Conservation (phyloP, 768 basidiomycete genomes). For the Leccinum disarticulatum region DNA sequence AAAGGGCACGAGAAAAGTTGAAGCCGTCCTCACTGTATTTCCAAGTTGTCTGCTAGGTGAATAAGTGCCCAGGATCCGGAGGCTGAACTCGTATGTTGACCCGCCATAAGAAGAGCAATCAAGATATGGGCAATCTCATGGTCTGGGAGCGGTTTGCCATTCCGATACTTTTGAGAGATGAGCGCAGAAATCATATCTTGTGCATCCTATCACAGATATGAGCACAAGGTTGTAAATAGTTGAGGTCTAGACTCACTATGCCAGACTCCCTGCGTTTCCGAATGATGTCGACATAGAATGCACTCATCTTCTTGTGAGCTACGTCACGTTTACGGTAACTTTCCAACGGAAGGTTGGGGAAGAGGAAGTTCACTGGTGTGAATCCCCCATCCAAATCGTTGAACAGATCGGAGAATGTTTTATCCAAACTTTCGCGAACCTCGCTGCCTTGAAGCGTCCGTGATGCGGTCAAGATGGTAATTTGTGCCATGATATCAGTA, state of each 20-base stretch:
- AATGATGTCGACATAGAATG: conserved; percentile 90
- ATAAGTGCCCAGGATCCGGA: conserved; percentile 89
- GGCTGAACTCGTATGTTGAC: conserved; percentile 96
- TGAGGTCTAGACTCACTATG: conserved; percentile 34
- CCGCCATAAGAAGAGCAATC: conserved; percentile 99
- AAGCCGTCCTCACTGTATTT: conserved; percentile 60
- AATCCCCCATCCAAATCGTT: conserved; percentile 94
- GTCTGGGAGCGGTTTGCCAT: conserved; percentile 74
- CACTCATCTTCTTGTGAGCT: conserved; percentile 91
- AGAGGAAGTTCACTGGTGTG: conserved; percentile 93
- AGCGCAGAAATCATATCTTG: conserved; percentile 93
- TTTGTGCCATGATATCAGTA: conserved; percentile 72
- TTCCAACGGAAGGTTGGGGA: conserved; percentile 88
- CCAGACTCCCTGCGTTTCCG: conserved; percentile 58
- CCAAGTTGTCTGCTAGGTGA: conserved; percentile 75
- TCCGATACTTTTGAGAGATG: conserved; percentile 78
- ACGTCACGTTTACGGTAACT: conserved; percentile 86
- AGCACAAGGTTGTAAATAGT: background rate
- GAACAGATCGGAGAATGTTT: conserved; percentile 81
- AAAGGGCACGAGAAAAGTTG: background rate
- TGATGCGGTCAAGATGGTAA: conserved; percentile 93
- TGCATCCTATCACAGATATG: conserved; percentile 49
- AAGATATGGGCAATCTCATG: conserved; percentile 97
- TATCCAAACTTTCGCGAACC: conserved; percentile 76
- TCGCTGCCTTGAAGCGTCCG: conserved; percentile 93